A percentile compares a stretch with the other conserved stretches of the same genome.
Conservation (phyloP, 176 grass and related monocot genomes). For the Neostapfia colusana region DNA sequence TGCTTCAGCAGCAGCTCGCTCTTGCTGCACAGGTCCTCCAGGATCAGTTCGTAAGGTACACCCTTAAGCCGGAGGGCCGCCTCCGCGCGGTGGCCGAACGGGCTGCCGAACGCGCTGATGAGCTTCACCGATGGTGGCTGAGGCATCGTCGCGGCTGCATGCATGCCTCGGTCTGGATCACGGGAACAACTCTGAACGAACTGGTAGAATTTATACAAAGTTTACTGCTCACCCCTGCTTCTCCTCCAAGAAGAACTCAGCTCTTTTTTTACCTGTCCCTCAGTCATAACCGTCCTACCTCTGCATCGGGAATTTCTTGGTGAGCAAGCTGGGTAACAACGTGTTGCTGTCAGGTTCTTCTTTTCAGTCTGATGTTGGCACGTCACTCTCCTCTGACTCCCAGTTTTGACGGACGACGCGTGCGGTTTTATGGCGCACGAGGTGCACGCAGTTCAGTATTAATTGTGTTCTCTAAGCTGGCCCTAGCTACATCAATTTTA, state of each 20-base stretch:
- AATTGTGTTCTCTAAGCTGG: not conserved
- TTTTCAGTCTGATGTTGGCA: not conserved
- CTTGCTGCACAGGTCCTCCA: constrained; percentile 27
- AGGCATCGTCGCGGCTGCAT: not conserved
- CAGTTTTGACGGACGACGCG: too few species aligned
- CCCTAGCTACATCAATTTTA: not conserved
- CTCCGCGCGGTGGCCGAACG: not conserved
- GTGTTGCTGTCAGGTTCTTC: not conserved
- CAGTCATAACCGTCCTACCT: not conserved
- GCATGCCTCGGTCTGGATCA: not conserved
- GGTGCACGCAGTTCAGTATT: not conserved
- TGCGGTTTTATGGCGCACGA: too few species aligned
- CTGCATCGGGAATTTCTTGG: not conserved
- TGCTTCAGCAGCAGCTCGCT: constrained; percentile 43
- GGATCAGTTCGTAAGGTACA: not conserved
- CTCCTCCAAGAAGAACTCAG: not conserved
- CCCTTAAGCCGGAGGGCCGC: not conserved
- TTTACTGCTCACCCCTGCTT: not conserved
- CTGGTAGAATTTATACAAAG: not conserved
- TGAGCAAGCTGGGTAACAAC: not conserved
- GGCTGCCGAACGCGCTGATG: not conserved
- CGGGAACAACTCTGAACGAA: not conserved
- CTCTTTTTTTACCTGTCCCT: not conserved
- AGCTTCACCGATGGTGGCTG: not conserved
- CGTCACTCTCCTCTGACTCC: too few species aligned